Conservation (phyloP, 257 asterid genomes). For the Knoxia roxburghii region DNA sequence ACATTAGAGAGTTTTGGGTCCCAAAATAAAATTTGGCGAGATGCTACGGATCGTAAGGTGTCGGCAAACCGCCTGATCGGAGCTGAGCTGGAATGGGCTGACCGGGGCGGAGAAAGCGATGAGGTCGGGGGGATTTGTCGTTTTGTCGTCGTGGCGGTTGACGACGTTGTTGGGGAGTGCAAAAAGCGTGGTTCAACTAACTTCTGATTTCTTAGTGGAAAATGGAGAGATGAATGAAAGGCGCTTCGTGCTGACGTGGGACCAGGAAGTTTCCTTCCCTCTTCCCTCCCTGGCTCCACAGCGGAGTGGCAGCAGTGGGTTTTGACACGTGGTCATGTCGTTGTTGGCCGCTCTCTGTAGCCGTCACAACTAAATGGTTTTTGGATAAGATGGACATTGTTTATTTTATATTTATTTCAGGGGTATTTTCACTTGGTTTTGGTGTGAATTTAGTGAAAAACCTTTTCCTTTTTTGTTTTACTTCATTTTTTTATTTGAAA, state of each 20-base stretch:
- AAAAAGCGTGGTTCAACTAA: constrained; percentile 14
- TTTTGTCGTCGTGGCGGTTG: too few relatives aligned
- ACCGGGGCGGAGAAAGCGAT: too few relatives aligned
- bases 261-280: background rate
- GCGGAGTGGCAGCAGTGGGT: rapidly evolving
- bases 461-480: too few relatives aligned
- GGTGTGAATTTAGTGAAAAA: too few relatives aligned
- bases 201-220: background rate
- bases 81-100: too few relatives aligned
- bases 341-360: background rate
- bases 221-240: too few relatives aligned
- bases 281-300: too few relatives aligned
- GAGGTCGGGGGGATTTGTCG: too few relatives aligned
- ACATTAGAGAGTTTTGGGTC: background rate
- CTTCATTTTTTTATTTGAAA: too few relatives aligned
- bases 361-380: background rate
- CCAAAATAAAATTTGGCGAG: background rate
- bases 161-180: too few relatives aligned
- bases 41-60: constrained; percentile 9
- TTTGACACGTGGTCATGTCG: constrained; percentile 13
- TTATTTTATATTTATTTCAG: too few relatives aligned
- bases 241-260: background rate
- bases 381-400: constrained; percentile 25
- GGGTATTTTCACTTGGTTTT: too few relatives aligned
- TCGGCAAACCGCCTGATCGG: constrained; percentile 16